phyloP scores from a whole-genome alignment of 1,139 yeast genomes.

The Meyerozyma sp. region DNA sequence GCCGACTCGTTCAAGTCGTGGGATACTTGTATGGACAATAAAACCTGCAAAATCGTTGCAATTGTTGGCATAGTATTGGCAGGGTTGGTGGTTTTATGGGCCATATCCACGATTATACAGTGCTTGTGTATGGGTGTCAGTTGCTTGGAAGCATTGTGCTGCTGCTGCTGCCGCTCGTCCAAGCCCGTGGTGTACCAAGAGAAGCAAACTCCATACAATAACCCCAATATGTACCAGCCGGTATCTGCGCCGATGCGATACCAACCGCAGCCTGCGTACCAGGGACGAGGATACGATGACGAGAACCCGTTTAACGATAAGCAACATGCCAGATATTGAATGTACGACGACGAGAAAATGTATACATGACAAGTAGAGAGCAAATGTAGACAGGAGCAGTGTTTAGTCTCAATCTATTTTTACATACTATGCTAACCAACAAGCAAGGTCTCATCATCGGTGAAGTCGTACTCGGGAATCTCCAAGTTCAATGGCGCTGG shows the following conservation, averaged over 20 bases:
- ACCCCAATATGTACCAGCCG: slow-evolving; percentile 33
- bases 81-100: slow-evolving; percentile 38
- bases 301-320: neutral
- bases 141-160: slow-evolving; percentile 42
- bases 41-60: slow-evolving; percentile 68
- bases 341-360: neutral
- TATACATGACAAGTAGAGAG: no score
- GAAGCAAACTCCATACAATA: slow-evolving; percentile 18
- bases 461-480: slow-evolving; percentile 85
- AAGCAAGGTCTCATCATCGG: slow-evolving; percentile 71
- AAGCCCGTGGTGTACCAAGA: slow-evolving; percentile 12
- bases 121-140: slow-evolving; percentile 41
- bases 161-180: slow-evolving; percentile 39
- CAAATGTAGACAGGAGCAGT: neutral
- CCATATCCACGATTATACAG: slow-evolving; percentile 34
- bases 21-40: slow-evolving; percentile 79
- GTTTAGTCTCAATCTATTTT: neutral
- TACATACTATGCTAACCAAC: slow-evolving; percentile 41
- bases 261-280: slow-evolving; percentile 17
- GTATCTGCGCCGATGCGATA: slow-evolving; percentile 7
- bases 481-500: slow-evolving; percentile 99
- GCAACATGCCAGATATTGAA: neutral
- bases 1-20: slow-evolving; percentile 59
- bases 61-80: slow-evolving; percentile 70
- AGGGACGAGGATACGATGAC: neutral